Evolutionary conservation across 225 moss, liverwort and hornwort genomes (phyloP).

Genomic region (Bryoerythrophyllum caledonicum): DNA sequence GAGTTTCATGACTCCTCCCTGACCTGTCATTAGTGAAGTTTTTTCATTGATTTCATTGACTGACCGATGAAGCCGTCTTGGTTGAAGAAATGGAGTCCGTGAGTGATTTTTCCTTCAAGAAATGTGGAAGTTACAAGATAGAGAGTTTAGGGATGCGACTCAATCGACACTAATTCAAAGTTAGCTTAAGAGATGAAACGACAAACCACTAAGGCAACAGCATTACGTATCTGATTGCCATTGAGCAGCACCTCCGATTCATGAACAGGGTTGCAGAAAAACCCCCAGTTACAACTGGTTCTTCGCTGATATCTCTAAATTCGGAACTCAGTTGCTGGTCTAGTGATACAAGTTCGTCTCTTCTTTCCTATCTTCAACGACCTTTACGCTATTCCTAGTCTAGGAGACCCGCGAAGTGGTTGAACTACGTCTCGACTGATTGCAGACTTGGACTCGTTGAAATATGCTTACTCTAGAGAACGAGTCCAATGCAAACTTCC

Average conservation of each 20-base stretch:
- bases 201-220: neutral
- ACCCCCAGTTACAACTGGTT: neutral
- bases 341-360: neutral
- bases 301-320: neutral
- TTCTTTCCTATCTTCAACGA: neutral
- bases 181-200: neutral
- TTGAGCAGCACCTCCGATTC: neutral
- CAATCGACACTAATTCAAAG: neutral
- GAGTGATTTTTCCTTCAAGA: too few species aligned
- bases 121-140: neutral
- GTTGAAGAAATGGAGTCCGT: neutral
- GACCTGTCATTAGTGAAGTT: neutral
- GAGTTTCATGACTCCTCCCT: neutral
- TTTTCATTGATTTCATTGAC: neutral
- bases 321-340: constrained; percentile 7
- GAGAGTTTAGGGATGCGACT: neutral
- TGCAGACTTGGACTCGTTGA: neutral
- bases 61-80: neutral
- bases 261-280: neutral
- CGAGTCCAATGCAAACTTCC: constrained; percentile 2
- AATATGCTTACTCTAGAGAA: neutral
- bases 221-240: neutral
- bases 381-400: neutral
- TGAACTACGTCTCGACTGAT: neutral
- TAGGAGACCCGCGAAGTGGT: neutral